Base-by-base conservation (phyloP, 805 yeast genomes). In the Spencermartinsiella europaea region DNA sequence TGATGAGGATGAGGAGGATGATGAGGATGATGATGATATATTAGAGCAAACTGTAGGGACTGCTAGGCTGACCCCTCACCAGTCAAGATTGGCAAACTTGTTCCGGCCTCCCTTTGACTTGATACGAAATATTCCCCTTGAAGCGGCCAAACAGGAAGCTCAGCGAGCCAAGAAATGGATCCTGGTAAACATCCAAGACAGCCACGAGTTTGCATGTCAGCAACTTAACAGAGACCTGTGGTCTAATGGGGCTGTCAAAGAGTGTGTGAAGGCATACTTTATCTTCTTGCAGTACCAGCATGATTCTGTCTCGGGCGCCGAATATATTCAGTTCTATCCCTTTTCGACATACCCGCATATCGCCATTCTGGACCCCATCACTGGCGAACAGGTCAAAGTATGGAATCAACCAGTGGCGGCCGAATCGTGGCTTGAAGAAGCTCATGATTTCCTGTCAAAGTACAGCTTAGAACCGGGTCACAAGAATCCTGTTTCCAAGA, bases 91-190 rank as follows among this genome's bases (percentile, higher is more conserved):
- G 40, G 97, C 96, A 3, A 75, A 75, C 51, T 70, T 93, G 22
- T 93, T 91, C 65, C 74, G 91, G 51, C 98, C 99, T 0, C 99
- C 99, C 0, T 91, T 87, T 69, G 97, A 91, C 56, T 68, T 93
- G 28, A 88, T 93, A 59, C 73, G 81, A 17, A 79, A 75, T 53
- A 53, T 80, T 15, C 78, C 77, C 45, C 63, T 93, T n/a, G 93
- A 86, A 35, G 69, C 72, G 4, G 98, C 98, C 2, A 85, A 81
- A 54, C 53, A 58, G 1, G 71, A 73, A 50, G 97, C 95, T 1
- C 74, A 82, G 47, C 66, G 64, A 27, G 73, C 71, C 48, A 70
- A 77, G 44, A 86, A 83, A 65, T 90, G 97, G 96, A 74, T 93
- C 5, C 67, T 93, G 56, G 75, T 93, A 20, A 93, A 93, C 62